phyloP scores from a whole-genome alignment of 148 eudicot species.

The Fagopyrum tataricum region DNA sequence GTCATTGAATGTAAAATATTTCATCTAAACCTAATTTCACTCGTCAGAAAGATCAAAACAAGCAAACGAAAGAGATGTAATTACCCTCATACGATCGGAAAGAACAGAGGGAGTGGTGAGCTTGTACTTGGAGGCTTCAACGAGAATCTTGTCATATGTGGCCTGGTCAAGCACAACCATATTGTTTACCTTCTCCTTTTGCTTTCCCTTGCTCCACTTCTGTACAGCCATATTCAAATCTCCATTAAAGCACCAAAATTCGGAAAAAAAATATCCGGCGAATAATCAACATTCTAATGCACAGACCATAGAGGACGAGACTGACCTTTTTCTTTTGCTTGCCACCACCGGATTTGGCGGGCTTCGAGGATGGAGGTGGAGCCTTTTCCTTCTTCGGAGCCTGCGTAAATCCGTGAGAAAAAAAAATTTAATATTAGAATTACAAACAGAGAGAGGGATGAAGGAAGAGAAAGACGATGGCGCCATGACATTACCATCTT shows the following conservation, averaged over 20 bases:
- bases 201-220: slow-evolving; percentile 99
- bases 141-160: slow-evolving; percentile 70
- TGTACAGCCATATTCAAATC: slow-evolving; percentile 52
- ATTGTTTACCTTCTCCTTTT: slow-evolving; percentile 99
- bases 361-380: slow-evolving; percentile 23
- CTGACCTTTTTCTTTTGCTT: slow-evolving; percentile 25
- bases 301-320: no score
- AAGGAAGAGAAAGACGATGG: not conserved
- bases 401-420: not conserved
- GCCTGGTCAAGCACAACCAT: slow-evolving; percentile 85
- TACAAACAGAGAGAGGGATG: not conserved
- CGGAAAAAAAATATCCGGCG: no score
- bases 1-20: no score
- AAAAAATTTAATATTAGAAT: not conserved
- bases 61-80: no score
- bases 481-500: not conserved
- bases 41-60: no score
- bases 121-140: slow-evolving; percentile 78
- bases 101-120: slow-evolving; percentile 82
- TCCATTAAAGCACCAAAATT: slow-evolving; percentile 78
- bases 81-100: slow-evolving; percentile 85
- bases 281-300: no score
- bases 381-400: slow-evolving; percentile 30
- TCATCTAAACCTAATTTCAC: no score
- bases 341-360: slow-evolving; percentile 23